Base-by-base conservation (phyloP, 2,329 filamentous ascomycete species). In the Ophiocordyceps robertsii region DNA sequence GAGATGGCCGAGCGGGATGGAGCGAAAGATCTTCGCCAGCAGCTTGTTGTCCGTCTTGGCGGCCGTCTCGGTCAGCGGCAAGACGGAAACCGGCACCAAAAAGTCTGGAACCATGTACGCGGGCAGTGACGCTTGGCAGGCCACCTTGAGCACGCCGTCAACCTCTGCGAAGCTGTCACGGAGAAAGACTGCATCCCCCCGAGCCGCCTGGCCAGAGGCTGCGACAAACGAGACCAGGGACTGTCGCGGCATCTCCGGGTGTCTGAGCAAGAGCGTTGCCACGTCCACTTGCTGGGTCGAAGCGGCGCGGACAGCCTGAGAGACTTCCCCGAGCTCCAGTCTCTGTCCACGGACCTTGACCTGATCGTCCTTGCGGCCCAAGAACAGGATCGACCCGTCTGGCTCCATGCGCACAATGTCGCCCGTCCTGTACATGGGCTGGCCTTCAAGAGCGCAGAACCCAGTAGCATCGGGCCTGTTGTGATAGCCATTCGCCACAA, bases 41-140 rank as follows among this genome's bases (percentile, higher is more conserved):
- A 36, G 16, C 32, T 41, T 44, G 8, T 36, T 29, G 31, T 46
- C 36, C 14, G 37, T 46, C 31, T 46, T 46, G 9, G 33, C 41
- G 29, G 44, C 43, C 13, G 42, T 46, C 29, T 41, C 27, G 12
- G 37, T 43, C 14, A 46, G 24, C 7, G 44, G 44, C 14, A 46
- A 33, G 6, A 37, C 29, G 17, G 44, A 43, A 6, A 44, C 24
- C 3, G 41, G 36, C n/a, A 46, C 29, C 9, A 46, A 19, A 14
- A 46, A 39, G 30, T 46, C 42, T n/a, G 44, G 44, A 19, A 46
- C 42, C 44, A 46, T 46, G 24, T 46, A 46, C 8, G 44, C n/a
- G n/a, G 42, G 44, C 16, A 46, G 42, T 2, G 37, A 17, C 17
- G 37, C 36, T 38, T 40, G 27, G 32, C 32, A 35, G 10, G 32